Conservation (phyloP, 768 basidiomycete species). For the Lentinula lateritia region DNA sequence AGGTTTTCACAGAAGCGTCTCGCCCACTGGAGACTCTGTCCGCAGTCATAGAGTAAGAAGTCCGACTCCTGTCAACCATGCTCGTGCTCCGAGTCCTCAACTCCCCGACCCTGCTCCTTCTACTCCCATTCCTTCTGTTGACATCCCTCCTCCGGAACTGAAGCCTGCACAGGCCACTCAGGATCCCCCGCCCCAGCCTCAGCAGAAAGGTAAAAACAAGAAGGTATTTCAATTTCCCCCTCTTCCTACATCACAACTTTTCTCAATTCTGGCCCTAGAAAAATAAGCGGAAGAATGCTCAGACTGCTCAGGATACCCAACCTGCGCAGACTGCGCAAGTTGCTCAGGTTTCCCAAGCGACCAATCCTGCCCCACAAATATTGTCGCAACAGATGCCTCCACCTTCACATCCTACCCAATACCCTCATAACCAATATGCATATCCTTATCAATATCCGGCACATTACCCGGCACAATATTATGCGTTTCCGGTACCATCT, state of each 20-base stretch:
- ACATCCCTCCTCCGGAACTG: conserved; percentile 5
- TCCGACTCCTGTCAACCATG: conserved; percentile 33
- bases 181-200: neutral
- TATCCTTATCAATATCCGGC: neutral
- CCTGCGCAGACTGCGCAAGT: neutral
- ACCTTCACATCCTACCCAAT: neutral
- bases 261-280: neutral
- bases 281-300: conserved; percentile 2
- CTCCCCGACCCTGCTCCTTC: conserved; percentile 42
- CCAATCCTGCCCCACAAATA: conserved; percentile 8
- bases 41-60: conserved; percentile 57
- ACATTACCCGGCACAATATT: neutral
- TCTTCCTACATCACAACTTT: neutral
- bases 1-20: conserved; percentile 41
- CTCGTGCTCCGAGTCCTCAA: conserved; percentile 29
- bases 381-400: conserved; percentile 24
- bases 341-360: conserved; percentile 8
- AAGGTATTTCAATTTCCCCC: neutral
- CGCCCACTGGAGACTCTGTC: conserved; percentile 38
- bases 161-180: conserved; percentile 30
- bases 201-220: conserved; percentile 1
- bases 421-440: neutral
- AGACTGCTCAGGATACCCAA: conserved; percentile 10
- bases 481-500: neutral
- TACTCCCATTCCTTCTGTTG: conserved; percentile 61